Conservation (phyloP, 2,329 filamentous ascomycete genomes). For the Trichophyton schoenleinii region DNA sequence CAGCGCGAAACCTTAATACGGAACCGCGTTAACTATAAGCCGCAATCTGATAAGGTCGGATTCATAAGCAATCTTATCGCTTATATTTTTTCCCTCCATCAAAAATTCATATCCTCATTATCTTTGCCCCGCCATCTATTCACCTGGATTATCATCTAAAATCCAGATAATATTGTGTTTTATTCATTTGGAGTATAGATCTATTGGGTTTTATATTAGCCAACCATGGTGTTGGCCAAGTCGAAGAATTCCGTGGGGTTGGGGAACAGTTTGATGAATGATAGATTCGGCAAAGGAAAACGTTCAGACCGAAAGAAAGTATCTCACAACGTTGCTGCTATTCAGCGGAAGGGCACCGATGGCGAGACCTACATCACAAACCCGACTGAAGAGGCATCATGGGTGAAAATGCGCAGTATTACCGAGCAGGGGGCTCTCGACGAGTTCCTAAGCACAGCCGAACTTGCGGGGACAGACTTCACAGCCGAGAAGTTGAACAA, state of each 20-base stretch:
- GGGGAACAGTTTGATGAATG: slow-evolving; percentile 97
- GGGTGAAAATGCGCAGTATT: slow-evolving; percentile 99
- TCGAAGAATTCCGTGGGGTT: slow-evolving; percentile 91
- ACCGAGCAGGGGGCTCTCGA: slow-evolving; percentile 94
- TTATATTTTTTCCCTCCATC: background rate
- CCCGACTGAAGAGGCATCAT: slow-evolving; percentile 76
- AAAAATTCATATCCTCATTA: background rate
- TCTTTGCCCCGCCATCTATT: background rate
- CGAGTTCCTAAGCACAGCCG: slow-evolving; percentile 89
- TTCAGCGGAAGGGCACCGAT: slow-evolving; percentile 58
- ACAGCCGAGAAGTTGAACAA: slow-evolving; percentile 98
- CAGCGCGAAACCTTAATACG: no score
- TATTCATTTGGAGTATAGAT: background rate
- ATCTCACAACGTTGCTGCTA: slow-evolving; percentile 46
- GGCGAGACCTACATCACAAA: slow-evolving; percentile 89
- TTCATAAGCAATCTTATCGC: background rate
- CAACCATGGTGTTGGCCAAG: slow-evolving; percentile 65
- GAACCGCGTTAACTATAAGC: no score
- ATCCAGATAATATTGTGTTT: background rate
- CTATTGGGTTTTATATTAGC: background rate
- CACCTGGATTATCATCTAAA: background rate
- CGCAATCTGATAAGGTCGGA: background rate
- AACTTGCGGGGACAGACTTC: slow-evolving; percentile 96
- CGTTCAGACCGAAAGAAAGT: slow-evolving; percentile 67
- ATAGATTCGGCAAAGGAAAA: slow-evolving; percentile 90